These are phyloP conservation scores for Stephania japonica DNA, from an alignment of 164 flowering plant genomes.

Conservation along the genomic window DNA sequence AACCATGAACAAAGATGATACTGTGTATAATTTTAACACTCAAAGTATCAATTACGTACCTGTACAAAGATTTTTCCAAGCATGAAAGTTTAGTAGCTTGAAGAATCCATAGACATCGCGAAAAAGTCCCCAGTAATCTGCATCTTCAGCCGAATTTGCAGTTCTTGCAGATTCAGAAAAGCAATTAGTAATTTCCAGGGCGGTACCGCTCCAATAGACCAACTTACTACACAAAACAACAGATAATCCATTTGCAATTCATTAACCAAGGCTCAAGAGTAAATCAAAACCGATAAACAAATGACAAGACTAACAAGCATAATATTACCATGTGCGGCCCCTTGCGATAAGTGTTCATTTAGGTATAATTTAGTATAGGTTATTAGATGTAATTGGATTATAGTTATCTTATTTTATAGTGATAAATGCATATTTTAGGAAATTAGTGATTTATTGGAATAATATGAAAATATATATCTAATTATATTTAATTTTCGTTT, in stretches of 20 bases:
- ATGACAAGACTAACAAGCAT: background rate
- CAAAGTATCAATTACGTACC: slow-evolving; percentile 1
- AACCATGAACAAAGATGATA: too few relatives aligned
- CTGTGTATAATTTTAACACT: too few relatives aligned
- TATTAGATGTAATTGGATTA: too few relatives aligned
- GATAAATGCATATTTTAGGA: too few relatives aligned
- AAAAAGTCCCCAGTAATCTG: background rate
- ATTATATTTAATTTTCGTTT: too few relatives aligned
- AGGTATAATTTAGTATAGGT: too few relatives aligned
- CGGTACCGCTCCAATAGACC: background rate
- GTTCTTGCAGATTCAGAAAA: slow-evolving; percentile 11
- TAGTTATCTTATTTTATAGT: too few relatives aligned
- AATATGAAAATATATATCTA: too few relatives aligned
- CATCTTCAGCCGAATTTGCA: slow-evolving; percentile 5
- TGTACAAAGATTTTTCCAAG: slow-evolving; percentile 15
- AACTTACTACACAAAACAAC: slow-evolving; percentile 1
- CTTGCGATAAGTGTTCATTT: too few relatives aligned
- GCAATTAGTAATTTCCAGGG: background rate
- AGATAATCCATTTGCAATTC: background rate
- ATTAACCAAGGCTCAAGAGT: background rate
- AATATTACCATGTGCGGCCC: too few relatives aligned
- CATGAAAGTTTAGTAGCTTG: background rate
- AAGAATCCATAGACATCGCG: slow-evolving; percentile 5
- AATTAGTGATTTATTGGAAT: too few relatives aligned
- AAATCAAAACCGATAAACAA: background rate